phyloP scores from a whole-genome alignment of 164 flowering plant species.

The Chimonanthus praecox region DNA sequence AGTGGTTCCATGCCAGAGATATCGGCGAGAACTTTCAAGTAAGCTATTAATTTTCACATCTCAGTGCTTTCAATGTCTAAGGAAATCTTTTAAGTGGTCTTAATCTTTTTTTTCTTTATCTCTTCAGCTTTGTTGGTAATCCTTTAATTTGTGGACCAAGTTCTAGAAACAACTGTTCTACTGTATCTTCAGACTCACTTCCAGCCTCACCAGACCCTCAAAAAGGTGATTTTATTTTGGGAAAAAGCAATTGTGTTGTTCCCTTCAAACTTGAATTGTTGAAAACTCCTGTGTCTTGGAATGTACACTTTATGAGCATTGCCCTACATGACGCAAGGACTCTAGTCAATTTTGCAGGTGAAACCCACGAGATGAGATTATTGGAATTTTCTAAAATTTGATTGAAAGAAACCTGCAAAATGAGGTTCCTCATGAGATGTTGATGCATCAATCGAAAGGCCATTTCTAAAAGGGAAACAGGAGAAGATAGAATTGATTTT shows the following conservation, averaged over 20 bases:
- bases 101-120: conserved; percentile 2
- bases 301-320: neutral
- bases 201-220: conserved; percentile 61
- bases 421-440: neutral
- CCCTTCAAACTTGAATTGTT: neutral
- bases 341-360: neutral
- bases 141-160: conserved; percentile 69
- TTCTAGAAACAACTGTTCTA: conserved; percentile 59
- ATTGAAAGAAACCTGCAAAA: neutral
- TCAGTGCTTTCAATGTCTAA: neutral
- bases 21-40: conserved; percentile 91
- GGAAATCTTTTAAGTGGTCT: neutral
- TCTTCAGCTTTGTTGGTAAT: conserved; percentile 70
- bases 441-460: neutral
- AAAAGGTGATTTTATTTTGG: conserved; percentile 32
- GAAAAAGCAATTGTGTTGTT: neutral
- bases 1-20: conserved; percentile 88
- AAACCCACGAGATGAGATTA: neutral
- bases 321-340: neutral
- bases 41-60: conserved; percentile 11
- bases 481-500: neutral
- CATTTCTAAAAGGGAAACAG: neutral
- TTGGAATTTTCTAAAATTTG: neutral
- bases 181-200: conserved; percentile 67
- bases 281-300: neutral